Conservation (phyloP, 257 asterid genomes). For the Solanum paucissectum region DNA sequence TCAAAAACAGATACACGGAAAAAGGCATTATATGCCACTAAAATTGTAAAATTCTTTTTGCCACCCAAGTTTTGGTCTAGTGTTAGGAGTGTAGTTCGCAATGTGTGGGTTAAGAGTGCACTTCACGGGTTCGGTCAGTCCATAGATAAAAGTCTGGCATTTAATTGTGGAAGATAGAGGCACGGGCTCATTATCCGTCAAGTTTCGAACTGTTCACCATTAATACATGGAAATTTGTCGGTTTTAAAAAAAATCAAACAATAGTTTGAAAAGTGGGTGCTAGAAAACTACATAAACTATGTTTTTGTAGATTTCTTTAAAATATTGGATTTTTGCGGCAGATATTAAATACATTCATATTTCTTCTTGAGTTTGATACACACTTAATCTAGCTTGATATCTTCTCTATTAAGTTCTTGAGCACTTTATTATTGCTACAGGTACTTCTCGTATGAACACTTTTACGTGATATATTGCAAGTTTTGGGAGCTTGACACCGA, state of each 20-base stretch:
- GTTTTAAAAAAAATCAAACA: neutral
- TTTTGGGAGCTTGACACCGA: slow-evolving; percentile 99
- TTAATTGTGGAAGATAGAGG: neutral
- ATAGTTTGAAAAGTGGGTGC: neutral
- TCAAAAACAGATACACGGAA: neutral
- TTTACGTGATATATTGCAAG: slow-evolving; percentile 99
- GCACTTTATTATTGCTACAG: slow-evolving; percentile 33
- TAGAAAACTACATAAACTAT: neutral
- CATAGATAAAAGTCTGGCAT: neutral
- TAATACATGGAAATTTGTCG: neutral
- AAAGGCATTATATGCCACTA: neutral
- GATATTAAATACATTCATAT: neutral
- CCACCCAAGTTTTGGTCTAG: neutral
- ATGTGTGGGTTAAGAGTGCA: neutral
- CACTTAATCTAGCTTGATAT: neutral
- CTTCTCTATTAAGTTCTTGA: neutral
- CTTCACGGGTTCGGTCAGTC: neutral
- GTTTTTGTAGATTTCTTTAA: neutral
- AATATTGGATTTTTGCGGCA: neutral
- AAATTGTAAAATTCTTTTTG: neutral
- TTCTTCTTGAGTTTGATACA: neutral
- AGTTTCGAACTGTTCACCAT: neutral
- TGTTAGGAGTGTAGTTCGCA: neutral
- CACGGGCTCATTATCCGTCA: neutral
- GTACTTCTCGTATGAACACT: slow-evolving; percentile 98